Percentiles rank a stretch among this genome's conserved stretches.
These are phyloP conservation scores for Dioscorea dumetorum DNA, from an alignment of 106 monocot genomes.

Conservation along the genomic window DNA sequence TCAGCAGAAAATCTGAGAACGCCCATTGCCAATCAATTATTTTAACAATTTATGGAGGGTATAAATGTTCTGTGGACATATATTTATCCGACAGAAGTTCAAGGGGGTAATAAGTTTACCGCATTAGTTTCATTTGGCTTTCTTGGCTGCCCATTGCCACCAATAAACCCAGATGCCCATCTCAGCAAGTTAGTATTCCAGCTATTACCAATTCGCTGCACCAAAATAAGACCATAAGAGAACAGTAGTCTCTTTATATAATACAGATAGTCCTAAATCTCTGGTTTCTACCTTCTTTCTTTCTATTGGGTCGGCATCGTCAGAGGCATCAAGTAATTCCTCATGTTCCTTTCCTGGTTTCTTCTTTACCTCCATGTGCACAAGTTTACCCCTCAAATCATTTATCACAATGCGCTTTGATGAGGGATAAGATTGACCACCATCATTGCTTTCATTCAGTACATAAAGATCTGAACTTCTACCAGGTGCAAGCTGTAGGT, in stretches of 20 bases:
- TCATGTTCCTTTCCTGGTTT: constrained; percentile 79
- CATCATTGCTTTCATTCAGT: constrained; percentile 43
- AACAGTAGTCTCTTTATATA: too few relatives aligned
- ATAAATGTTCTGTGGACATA: too few relatives aligned
- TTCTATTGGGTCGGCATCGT: constrained; percentile 32
- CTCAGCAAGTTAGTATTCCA: constrained; percentile 90
- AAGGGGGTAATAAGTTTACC: constrained; percentile 21
- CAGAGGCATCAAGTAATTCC: constrained; percentile 60
- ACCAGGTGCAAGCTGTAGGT: constrained; percentile 89
- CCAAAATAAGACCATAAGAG: not conserved
- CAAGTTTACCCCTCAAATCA: constrained; percentile 87
- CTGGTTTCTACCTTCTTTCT: constrained; percentile 32
- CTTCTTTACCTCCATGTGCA: constrained; percentile 72
- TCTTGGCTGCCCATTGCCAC: constrained; percentile 53
- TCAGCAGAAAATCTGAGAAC: too few relatives aligned
- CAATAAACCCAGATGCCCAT: constrained; percentile 89
- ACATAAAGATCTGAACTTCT: constrained; percentile 83
- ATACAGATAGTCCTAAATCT: too few relatives aligned
- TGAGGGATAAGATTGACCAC: constrained; percentile 13
- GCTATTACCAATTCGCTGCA: constrained; percentile 46
- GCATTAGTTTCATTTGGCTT: constrained; percentile 24
- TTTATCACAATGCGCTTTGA: constrained; percentile 63
- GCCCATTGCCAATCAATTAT: too few relatives aligned
- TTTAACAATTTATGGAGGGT: too few relatives aligned
- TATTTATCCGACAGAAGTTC: too few relatives aligned